These are phyloP conservation scores for Cynara cardunculus DNA, from an alignment of 129 eudicot genomes.

Conservation along the genomic window DNA sequence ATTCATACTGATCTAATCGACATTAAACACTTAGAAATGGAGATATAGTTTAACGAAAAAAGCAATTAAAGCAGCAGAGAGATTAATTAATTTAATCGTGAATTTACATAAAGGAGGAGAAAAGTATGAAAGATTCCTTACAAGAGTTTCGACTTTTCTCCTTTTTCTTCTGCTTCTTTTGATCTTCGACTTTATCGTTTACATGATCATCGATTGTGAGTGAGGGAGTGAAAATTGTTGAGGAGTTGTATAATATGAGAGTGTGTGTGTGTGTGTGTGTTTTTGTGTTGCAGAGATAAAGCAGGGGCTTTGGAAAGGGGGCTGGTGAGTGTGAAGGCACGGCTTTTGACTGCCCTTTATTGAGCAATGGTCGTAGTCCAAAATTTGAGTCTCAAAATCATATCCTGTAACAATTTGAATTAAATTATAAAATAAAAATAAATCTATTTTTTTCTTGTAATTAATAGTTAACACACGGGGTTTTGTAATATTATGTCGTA, in stretches of 20 bases:
- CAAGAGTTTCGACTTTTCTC: slow-evolving; percentile 32
- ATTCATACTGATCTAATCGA: not conserved
- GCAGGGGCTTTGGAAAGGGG: slow-evolving; percentile 40
- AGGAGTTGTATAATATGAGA: slow-evolving; percentile 15
- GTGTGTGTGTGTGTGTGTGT: slow-evolving; percentile 16
- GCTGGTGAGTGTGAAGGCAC: slow-evolving; percentile 40
- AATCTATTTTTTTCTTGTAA: too few relatives aligned
- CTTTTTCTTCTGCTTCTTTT: slow-evolving; percentile 27
- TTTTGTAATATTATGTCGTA: not conserved
- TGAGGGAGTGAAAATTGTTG: not conserved
- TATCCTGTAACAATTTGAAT: not conserved
- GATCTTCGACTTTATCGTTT: slow-evolving; percentile 34
- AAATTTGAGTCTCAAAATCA: slow-evolving; percentile 13
- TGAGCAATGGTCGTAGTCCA: slow-evolving; percentile 31
- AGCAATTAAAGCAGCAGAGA: slow-evolving; percentile 2
- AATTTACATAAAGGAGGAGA: slow-evolving; percentile 20
- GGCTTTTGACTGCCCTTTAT: slow-evolving; percentile 40
- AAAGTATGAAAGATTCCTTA: slow-evolving; percentile 40
- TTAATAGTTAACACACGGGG: not conserved
- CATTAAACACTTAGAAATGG: not conserved
- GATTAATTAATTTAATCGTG: not conserved
- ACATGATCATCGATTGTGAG: slow-evolving; percentile 17
- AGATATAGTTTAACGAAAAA: not conserved
- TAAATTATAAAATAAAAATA: too few relatives aligned
- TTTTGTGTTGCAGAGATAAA: slow-evolving; percentile 10